Evolutionary conservation across 2,329 filamentous ascomycete genomes (phyloP), one percentile per base, ranked within the genome.

Genomic region (Coniochaeta ligniaria): DNA sequence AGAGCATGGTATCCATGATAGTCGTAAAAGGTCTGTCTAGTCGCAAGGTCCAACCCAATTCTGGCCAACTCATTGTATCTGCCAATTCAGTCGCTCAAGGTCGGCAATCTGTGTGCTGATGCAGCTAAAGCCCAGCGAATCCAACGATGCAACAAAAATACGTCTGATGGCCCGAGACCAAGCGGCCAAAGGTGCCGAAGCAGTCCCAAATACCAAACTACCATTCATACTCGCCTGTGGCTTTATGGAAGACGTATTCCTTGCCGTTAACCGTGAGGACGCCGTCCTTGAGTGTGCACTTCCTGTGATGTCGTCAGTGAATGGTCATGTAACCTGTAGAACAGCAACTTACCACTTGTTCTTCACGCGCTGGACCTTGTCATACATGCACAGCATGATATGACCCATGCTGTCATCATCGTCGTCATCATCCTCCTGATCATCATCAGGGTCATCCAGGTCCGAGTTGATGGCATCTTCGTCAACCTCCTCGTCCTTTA

Each of bases 381-480:
- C 95, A 73, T 99, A 99, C 73, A 96, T 97, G 80, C 95, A 99
- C 45, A 99, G 87, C 91, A 99, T 98, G 72, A 96, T 93, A 67
- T 96, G 90, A 1, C 89, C 88, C 65, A 90, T 84, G 38, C 87
- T 85, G 50, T 96, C 93, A 62, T 96, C 92, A 16, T 92, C 91
- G 58, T 95, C 93, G 36, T 95, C 91, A 26, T 94, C 91, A 26
- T 95, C 92, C 33, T 90, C 88, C 20, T 86, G 76, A 12, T 91
- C 87, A 63, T 98, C 95, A 64, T 98, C 93, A 0, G 93, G 87
- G 71, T 99, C 95, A 71, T 99, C 95, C 3, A 99, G 86, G 69
- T 99, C 95, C 0, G 95, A 98, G 74, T 99, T 99, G 77, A 99
- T 99, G 1, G 94, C 95, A 73, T 99, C 93, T 66, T 96, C 94